Evolutionary conservation across 2,329 filamentous ascomycete genomes (phyloP).

Genomic region (Diaporthe sp.): DNA sequence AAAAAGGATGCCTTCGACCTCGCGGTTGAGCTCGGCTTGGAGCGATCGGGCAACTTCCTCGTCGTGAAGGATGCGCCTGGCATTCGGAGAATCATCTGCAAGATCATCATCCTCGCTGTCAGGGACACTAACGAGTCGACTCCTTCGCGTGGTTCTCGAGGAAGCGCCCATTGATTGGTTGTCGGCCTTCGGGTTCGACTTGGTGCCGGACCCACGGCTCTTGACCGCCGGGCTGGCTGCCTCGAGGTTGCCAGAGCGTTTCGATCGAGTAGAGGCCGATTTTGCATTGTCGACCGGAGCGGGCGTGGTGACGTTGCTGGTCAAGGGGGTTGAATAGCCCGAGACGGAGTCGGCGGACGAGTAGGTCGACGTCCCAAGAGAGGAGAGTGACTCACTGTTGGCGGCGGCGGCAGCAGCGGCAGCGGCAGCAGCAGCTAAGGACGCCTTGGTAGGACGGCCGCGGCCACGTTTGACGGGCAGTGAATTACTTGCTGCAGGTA

Average conservation of each 20-base stretch:
- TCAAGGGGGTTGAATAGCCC: conserved; percentile 59
- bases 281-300: conserved; percentile 45
- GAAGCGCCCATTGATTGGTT: conserved; percentile 48
- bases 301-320: conserved; percentile 58
- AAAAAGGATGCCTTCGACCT: conserved; percentile 36
- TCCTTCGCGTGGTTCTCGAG: conserved; percentile 56
- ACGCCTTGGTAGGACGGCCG: conserved; percentile 48
- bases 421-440: conserved; percentile 28
- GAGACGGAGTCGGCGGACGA: conserved; percentile 49
- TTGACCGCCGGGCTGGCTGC: conserved; percentile 49
- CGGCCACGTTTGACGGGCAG: conserved; percentile 45
- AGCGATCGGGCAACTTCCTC: conserved; percentile 68
- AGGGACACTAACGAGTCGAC: conserved; percentile 61
- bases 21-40: conserved; percentile 60
- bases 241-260: conserved; percentile 50
- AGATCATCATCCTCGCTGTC: conserved; percentile 58
- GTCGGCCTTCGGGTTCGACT: conserved; percentile 55
- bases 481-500: background rate
- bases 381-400: conserved; percentile 51
- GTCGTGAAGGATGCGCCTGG: conserved; percentile 66
- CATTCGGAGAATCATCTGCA: conserved; percentile 56
- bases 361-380: conserved; percentile 51
- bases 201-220: conserved; percentile 53
- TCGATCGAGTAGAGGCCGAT: conserved; percentile 33
- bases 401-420: conserved; percentile 38